Base-by-base conservation (phyloP, 2,329 filamentous ascomycete genomes). In the Cladosporium oxysporum region DNA sequence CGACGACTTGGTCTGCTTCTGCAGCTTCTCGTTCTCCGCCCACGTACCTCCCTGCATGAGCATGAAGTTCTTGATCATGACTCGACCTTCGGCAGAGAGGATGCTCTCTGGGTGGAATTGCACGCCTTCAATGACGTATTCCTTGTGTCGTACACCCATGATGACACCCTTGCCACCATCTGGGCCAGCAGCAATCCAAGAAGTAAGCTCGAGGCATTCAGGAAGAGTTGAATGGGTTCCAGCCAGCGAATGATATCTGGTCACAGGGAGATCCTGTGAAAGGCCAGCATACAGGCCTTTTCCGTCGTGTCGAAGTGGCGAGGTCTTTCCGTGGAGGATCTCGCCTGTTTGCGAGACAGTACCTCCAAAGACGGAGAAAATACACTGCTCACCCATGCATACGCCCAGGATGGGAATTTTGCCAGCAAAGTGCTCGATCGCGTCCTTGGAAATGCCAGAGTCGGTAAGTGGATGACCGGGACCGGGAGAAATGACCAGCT, bases 61-160 rank as follows among this genome's bases (percentile, higher is more conserved):
- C 67, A 99, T 81, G 77, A 99, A 99, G 79, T 98, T 99, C 75
- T 88, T 89, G 76, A 99, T 87, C 91, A 99, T 97, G 41, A 86
- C 81, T 41, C 93, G 89, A 3, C 96, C 95, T 66, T 95, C 88
- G 55, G 91, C 92, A 0, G 94, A 97, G 61, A 99, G 82, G 66
- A 99, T 99, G 77, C 94, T 98, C 79, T 99, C 95, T 0, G 95
- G 95, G 72, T 99, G 95, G 73, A 98, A 99, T 76, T 99, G 95
- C 18, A 99, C 95, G 49, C 93, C 95, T 78, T 99, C 95, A n/a
- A 98, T 85, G 1, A 91, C 86, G 73, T 90, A 91, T 75, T 95
- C 87, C 81, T 94, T 97, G 82, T 99, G 95, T 55, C 95, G 89
- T 55, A 99, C 91, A 57, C 95, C 95, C 90, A 98, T 97, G 72